These are phyloP conservation scores for Cicer chorassanicum DNA, from an alignment of 306 rosid genomes.

Conservation along the genomic window DNA sequence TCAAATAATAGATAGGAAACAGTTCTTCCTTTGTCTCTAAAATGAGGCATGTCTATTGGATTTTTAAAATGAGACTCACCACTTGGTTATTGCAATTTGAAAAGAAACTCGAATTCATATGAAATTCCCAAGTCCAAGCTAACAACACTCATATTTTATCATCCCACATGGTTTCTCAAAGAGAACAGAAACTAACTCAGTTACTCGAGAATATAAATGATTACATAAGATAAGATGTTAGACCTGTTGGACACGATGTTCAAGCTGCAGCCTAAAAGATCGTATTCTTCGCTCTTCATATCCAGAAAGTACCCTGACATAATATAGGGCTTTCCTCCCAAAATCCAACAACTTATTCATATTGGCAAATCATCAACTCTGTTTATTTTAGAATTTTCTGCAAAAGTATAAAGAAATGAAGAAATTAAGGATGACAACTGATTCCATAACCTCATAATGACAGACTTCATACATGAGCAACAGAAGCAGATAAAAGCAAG, in stretches of 20 bases:
- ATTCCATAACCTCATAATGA: constrained; percentile 15
- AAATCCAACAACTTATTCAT: constrained; percentile 55
- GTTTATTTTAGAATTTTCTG: constrained; percentile 39
- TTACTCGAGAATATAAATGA: constrained; percentile 20
- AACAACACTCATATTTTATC: constrained; percentile 4
- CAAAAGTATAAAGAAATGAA: constrained; percentile 28
- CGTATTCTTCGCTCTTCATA: constrained; percentile 91
- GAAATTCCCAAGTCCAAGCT: constrained; percentile 32
- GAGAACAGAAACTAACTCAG: constrained; percentile 8
- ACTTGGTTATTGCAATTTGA: constrained; percentile 19
- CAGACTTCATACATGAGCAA: constrained; percentile 7
- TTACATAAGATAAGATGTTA: constrained; percentile 20
- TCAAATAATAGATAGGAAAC: constrained; percentile 9
- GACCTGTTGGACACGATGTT: constrained; percentile 52
- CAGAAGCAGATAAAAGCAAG: not conserved
- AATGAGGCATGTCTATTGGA: constrained; percentile 9
- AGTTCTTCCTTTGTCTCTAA: constrained; percentile 11
- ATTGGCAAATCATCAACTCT: constrained; percentile 44
- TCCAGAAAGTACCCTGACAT: constrained; percentile 80
- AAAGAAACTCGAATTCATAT: constrained; percentile 21
- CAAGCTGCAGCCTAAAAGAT: constrained; percentile 63
- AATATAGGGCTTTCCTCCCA: constrained; percentile 76
- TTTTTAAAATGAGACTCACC: constrained; percentile 36
- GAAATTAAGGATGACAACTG: constrained; percentile 4
- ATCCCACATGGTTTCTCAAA: constrained; percentile 17